Evolutionary conservation across 2,329 filamentous ascomycete species (phyloP), one percentile per base, ranked within the genome.

Genomic region (Phaeosphaeriaceae sp.): DNA sequence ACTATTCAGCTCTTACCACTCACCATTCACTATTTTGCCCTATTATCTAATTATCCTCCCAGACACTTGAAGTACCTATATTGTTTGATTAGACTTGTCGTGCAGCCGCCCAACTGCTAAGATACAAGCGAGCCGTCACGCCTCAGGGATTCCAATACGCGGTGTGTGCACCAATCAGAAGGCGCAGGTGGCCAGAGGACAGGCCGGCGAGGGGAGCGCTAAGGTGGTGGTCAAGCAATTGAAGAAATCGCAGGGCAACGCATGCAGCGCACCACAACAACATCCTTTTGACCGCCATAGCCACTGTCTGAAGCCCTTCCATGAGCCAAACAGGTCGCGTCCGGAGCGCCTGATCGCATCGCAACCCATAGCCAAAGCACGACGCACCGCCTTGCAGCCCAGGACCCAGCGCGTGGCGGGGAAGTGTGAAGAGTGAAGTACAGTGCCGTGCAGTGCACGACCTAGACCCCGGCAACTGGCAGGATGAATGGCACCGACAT

Each of bases 401-500:
- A 26, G 23, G 23, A 26, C 54, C 56, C 64, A 56, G 47, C 64
- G 52, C 63, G 64, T 59, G 66, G 64, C 66, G 69, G 66, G 61
- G 60, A 63, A 58, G 58, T 8, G 23, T 26, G 23, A n/a, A n/a
- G n/a, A 26, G 23, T 26, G 23, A 26, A 26, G 4, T 26, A 7
- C 7, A 26, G 23, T 26, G 23, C 11, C 23, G 23, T 45, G 42
- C 50, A 38, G 18, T 21, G 30, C 29, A 35, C 30, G 72, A 83
- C 65, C 62, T 11, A 26, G 23, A 7, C 11, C 23, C 23, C 23
- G 7, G 23, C 23, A 26, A 11, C 11, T 11, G 23, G 23, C 23
- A 26, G 23, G 7, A 86, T 86, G 84, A 86, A 86, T 77, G 82
- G 83, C 68, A 79, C 78, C 68, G 82, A 85, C 64, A 81, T 85